These are phyloP conservation scores for Aspergillus quadrilineatus DNA, from an alignment of 2,329 filamentous ascomycete species.

Conservation along the genomic window DNA sequence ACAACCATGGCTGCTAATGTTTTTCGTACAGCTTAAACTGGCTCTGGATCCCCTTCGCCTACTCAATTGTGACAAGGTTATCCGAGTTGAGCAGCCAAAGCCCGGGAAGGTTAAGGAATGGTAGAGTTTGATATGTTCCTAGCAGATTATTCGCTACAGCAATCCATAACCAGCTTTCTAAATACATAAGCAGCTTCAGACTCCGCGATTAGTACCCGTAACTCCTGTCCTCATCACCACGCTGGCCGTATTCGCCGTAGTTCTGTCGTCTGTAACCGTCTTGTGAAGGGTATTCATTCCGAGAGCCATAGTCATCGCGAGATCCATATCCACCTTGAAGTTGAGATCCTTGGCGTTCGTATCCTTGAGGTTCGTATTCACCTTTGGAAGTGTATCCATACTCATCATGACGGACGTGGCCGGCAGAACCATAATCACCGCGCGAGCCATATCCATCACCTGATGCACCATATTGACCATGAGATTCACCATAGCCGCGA, in stretches of 20 bases:
- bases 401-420: not conserved
- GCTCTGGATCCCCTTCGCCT: constrained; percentile 66
- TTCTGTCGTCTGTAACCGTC: constrained; percentile 1
- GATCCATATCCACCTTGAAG: not conserved
- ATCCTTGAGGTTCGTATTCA: not conserved
- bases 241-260: constrained; percentile 21
- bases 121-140: constrained; percentile 26
- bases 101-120: constrained; percentile 51
- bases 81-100: constrained; percentile 54
- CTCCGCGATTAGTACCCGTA: constrained; percentile 21
- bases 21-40: constrained; percentile 55
- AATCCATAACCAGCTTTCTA: too few species aligned
- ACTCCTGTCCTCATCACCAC: constrained; percentile 19
- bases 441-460: not conserved
- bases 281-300: constrained; percentile 18
- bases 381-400: not conserved
- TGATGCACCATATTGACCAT: not conserved
- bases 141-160: too few species aligned
- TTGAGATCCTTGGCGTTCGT: too few species aligned
- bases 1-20: not conserved
- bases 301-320: constrained; percentile 20
- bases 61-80: constrained; percentile 65
- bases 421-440: not conserved
- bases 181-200: not conserved
- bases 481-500: not conserved